Base-by-base conservation (phyloP, 371 early-diverging fungal genomes). In the Lichtheimia ramosa region DNA sequence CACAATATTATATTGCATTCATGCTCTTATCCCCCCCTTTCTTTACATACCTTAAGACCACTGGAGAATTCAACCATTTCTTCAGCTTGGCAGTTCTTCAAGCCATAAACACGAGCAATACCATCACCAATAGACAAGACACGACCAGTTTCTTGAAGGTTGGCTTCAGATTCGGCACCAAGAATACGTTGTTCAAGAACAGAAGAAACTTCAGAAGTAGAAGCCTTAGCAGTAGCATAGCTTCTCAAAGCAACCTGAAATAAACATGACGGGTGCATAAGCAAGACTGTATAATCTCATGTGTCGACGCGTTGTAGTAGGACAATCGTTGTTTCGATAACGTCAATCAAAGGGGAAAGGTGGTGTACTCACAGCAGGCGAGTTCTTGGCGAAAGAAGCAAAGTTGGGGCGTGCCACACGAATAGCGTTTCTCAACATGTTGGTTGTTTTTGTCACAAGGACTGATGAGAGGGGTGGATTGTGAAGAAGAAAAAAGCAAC, bases 51-150 rank as follows among this genome's bases (percentile, higher is more conserved):
- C 90, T 92, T 93, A 57, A 96, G 81, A 73, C 97, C 97, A 79
- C 90, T 90, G 64, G 94, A 92, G 89, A 96, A 96, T 72, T 96
- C 96, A 72, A 96, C 97, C 96, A 96, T 95, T 86, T 96, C 96
- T 83, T 96, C 96, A 74, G 96, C 96, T 82, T 96, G 95, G 69
- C 87, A 86, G 83, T 96, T 96, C 86, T 91, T 92, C 74, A 96
- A 83, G 58, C 96, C 96, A 62, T 94, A 74, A 64, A 96, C 94
- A 89, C 96, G 93, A 65, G 96, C 96, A 82, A 96, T 96, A 93
- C 96, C 96, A 83, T 96, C 97, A 89, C 97, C 96, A 71, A 97
- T 94, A 72, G 96, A 95, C 76, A 97, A 83, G 61, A 97, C 97
- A 70, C 96, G 92, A 63, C 97, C 97, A 62, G 96, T 96, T 82